Base-by-base conservation (phyloP, 169 alveolate genomes). In the Cryptosporidium bovis region DNA sequence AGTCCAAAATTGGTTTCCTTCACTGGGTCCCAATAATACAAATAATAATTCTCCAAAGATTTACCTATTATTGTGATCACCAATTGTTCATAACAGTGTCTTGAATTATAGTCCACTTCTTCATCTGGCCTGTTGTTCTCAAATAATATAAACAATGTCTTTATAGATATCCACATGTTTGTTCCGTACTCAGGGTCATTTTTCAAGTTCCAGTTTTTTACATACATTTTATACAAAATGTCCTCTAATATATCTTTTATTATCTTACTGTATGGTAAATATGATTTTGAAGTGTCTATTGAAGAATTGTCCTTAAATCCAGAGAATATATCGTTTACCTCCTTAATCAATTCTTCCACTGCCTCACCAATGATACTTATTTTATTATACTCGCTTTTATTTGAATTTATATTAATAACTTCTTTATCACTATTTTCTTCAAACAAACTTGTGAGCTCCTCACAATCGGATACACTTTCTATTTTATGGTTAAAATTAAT, bases 1-100 rank as follows among this genome's bases (percentile, higher is more conserved):
- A 77, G 33, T 15, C 87, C 87, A 29, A 56, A 56, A 20, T 77
- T 71, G 46, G 31, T 60, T 44, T 56, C 69, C 16, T n/a, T 48
- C 6, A 77, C n/a, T 1, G 87, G 87, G 24, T 77, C 87, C 87
- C 87, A 77, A 0, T 29, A 69, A 69, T 66, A 77, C 20, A 24
- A 16, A 48, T 40, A 77, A 44, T 77, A 77, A 3, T 18, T 18
- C 27, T 77, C 71, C 51, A 77, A 24, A 34, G 40, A 34, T 27
- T 60, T 56, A 0, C 71, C 87, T 36, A 62, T 34, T 4, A 64
- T 60, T 1, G 58, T 53, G 13, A 34, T 8, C 4, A 60, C 18
- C 8, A 77, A 55, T n/a, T 44, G 62, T 18, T 77, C 71, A 60
- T 44, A 77, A 16, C 65, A 69, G 10, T 16, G 51, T 20, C 36